Percentiles rank a stretch among this genome's conserved stretches.
Evolutionary conservation across 164 flowering plant genomes (phyloP).

Genomic region (Vitis labrusca): DNA sequence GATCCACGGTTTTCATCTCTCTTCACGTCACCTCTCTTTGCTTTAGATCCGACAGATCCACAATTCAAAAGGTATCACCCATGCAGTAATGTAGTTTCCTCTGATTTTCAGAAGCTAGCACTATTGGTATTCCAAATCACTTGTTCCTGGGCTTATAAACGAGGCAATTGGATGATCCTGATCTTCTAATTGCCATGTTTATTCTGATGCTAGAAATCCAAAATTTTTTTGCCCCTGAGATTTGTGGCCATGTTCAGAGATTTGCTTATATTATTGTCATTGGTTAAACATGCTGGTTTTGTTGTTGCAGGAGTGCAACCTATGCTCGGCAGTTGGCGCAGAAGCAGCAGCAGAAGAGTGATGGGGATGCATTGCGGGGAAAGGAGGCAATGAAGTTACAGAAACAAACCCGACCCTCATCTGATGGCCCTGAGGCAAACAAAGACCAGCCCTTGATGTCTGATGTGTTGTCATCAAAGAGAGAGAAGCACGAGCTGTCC

Average conservation of each 20-base stretch:
- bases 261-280: background rate
- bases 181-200: background rate
- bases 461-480: constrained; percentile 24
- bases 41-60: constrained; percentile 93
- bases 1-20: constrained; percentile 77
- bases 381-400: constrained; percentile 10
- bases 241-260: too few species aligned
- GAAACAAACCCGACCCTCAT: constrained; percentile 11
- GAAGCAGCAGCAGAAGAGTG: constrained; percentile 42
- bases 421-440: constrained; percentile 16
- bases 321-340: constrained; percentile 60
- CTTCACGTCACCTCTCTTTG: constrained; percentile 58
- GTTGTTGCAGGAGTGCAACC: constrained; percentile 73
- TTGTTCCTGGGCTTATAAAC: background rate
- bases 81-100: background rate
- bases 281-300: constrained; percentile 10
- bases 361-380: constrained; percentile 5
- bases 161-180: background rate
- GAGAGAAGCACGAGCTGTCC: constrained; percentile 52
- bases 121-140: background rate
- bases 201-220: too few species aligned
- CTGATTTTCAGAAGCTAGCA: background rate
- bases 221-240: too few species aligned
- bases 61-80: constrained; percentile 69
- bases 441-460: constrained; percentile 18